Percentiles rank a stretch among this genome's conserved stretches.
These are phyloP conservation scores for Nothophytophthora sp. DNA, from an alignment of 352 stramenopile species.

Conservation along the genomic window DNA sequence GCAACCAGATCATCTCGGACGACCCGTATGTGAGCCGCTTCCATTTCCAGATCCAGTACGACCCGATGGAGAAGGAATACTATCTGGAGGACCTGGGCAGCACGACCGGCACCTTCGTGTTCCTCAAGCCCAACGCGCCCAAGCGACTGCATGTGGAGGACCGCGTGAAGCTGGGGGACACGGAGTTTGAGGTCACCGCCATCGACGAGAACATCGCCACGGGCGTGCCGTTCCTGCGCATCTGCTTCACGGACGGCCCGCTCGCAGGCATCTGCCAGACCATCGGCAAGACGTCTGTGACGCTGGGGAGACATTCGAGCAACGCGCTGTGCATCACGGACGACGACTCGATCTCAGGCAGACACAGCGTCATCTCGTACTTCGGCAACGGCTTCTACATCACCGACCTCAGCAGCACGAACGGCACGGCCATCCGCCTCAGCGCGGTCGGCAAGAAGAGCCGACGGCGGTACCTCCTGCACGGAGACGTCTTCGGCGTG, in stretches of 20 bases:
- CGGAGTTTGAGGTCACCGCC: constrained; percentile 77
- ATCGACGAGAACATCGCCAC: constrained; percentile 71
- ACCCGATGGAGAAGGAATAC: constrained; percentile 83
- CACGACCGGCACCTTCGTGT: constrained; percentile 82
- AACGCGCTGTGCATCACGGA: constrained; percentile 85
- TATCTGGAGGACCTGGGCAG: constrained; percentile 80
- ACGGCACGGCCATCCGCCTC: constrained; percentile 76
- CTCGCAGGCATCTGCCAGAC: constrained; percentile 72
- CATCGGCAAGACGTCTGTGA: constrained; percentile 74
- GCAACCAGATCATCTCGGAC: constrained; percentile 87
- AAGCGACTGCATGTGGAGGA: constrained; percentile 73
- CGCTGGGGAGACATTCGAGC: constrained; percentile 66
- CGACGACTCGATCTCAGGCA: constrained; percentile 79
- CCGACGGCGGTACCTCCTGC: constrained; percentile 56
- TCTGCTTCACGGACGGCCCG: constrained; percentile 79
- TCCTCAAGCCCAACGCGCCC: constrained; percentile 66
- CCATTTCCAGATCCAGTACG: constrained; percentile 83
- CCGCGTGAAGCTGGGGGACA: constrained; percentile 77
- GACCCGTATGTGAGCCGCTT: constrained; percentile 83
- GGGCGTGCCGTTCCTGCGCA: constrained; percentile 69
- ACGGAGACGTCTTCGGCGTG: constrained; percentile 84
- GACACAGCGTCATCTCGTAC: constrained; percentile 73
- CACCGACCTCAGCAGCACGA: constrained; percentile 82
- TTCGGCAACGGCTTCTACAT: constrained; percentile 84
- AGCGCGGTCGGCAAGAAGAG: constrained; percentile 67